Base-by-base conservation (phyloP, 148 eudicot species). In the Fallopia convolvulus region DNA sequence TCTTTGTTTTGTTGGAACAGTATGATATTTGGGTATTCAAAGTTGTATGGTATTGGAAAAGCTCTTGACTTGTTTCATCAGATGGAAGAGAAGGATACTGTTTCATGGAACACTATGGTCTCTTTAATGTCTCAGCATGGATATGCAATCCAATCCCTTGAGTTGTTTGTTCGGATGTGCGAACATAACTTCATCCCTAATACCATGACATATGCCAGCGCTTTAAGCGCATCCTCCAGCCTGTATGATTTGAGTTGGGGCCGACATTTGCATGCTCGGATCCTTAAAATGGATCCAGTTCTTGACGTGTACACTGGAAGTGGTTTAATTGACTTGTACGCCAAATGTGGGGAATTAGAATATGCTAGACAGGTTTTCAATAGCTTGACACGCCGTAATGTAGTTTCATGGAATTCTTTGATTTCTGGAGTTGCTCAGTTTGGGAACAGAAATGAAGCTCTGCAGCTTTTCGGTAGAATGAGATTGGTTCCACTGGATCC, bases 131-230 rank as follows among this genome's bases (percentile, higher is more conserved):
- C 78, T 41, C 80, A 72, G 40, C 82, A 83, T 75, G 85, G 80
- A 8, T 74, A 66, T 66, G 77, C 56, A 14, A 36, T 75, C 15
- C 79, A 78, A 39, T 39, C 81, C 41, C 82, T 83, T 50, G 17
- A 70, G 76, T 71, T 85, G 85, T 81, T 85, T 79, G 70, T 81
- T 52, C 75, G 81, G 74, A 85, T 83, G 88, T 85, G 81, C 63
- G 21, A 20, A 56, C 82, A 77, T 70, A 83, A 80, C 23, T 83
- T 79, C 68, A 74, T 60, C 44, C 82, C 85, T 14, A 81, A 83
- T 79, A 83, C 88, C 60, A 74, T 60, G 85, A 85, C 85, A 48
- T 83, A 85, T 77, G 82, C 85, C 44, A 78, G 88, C 66, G 82
- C 75, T 63, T 78, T 85, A 5, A 79, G 88, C 75, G 81, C 85